Percentiles rank a stretch among this genome's conserved stretches.
Evolutionary conservation across 139 green algal species (phyloP).

Genomic region (Coelastrella sp.): DNA sequence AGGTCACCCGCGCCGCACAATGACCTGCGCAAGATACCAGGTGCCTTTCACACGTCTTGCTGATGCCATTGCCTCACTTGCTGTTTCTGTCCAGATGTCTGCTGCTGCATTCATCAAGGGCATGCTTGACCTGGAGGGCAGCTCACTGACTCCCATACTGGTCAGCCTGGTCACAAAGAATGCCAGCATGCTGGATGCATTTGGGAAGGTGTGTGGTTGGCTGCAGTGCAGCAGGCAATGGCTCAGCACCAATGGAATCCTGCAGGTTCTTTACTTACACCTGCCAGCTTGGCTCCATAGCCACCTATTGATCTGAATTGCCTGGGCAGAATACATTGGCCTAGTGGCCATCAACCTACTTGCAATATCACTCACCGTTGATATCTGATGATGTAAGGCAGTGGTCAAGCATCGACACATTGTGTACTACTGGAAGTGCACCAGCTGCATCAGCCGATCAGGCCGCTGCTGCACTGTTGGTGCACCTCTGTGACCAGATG

Average conservation of each 20-base stretch:
- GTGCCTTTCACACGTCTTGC: neutral
- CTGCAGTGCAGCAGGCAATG: neutral
- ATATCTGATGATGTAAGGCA: no score
- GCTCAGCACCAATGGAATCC: neutral
- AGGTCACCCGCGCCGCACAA: conserved; percentile 42
- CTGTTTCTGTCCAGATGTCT: conserved; percentile 56
- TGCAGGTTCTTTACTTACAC: no score
- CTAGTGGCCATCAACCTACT: no score
- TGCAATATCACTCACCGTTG: no score
- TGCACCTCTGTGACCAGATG: neutral
- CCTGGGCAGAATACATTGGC: neutral
- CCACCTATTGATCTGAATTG: neutral
- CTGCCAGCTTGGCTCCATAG: no score
- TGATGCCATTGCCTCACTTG: conserved; percentile 32
- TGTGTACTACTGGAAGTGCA: no score
- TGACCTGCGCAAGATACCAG: conserved; percentile 44
- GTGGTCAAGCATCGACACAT: no score
- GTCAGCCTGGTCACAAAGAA: conserved; percentile 95
- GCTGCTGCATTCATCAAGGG: conserved; percentile 91
- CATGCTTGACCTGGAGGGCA: conserved; percentile 96
- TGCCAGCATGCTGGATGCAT: conserved; percentile 92
- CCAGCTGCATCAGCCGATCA: no score
- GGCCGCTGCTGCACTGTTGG: neutral
- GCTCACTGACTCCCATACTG: conserved; percentile 90
- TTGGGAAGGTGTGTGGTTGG: conserved; percentile 71